Evolutionary conservation across 2,329 filamentous ascomycete species (phyloP), one percentile per base, ranked within the genome.

Genomic region (Verticillium isaacii): DNA sequence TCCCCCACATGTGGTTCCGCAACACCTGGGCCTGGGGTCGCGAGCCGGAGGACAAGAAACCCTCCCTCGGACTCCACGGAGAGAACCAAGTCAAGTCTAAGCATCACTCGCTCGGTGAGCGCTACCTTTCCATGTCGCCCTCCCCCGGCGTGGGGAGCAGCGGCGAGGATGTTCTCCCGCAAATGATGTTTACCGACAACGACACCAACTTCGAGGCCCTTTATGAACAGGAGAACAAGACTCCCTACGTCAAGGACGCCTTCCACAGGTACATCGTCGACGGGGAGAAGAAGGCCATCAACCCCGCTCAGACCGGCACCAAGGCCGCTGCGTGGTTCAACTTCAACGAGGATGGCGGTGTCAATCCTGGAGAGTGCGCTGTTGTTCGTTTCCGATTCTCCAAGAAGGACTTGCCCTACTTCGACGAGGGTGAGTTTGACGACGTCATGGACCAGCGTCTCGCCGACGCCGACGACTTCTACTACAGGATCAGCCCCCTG

Each of bases 1-100:
- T 97, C 54, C 94, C 94, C 9, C 95, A 98, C 64, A 87, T 97
- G 59, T 97, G 93, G 92, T 98, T 97, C 80, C 88, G 94, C 66
- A 98, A 98, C 75, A 97, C 93, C 3, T 98, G 95, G 95, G 86
- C 90, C 45, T 98, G 94, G 94, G 94, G 93, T 25, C 85, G 90
- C 65, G 91, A 97, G 71, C 74, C 86, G 12, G 79, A 82, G 34
- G 85, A 90, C 58, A 88, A 89, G 73, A 97, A 96, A 77, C 95
- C 94, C 0, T 86, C 82, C n/a, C 90, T 97, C 64, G 80, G 82
- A 59, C 82, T 87, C 65, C 78, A 87, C 32, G 84, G 82, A 29
- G 85, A 90, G 32, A 87, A 89, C 57, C 83, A 89, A 60, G 89
- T 87, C 61, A 88, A 91, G 70, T 90, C 92, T n/a, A 87, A 85